Evolutionary conservation across 1,284 basidiomycete species (phyloP), one percentile per base, ranked within the genome.

Genomic region (Ceratobasidium sp.): DNA sequence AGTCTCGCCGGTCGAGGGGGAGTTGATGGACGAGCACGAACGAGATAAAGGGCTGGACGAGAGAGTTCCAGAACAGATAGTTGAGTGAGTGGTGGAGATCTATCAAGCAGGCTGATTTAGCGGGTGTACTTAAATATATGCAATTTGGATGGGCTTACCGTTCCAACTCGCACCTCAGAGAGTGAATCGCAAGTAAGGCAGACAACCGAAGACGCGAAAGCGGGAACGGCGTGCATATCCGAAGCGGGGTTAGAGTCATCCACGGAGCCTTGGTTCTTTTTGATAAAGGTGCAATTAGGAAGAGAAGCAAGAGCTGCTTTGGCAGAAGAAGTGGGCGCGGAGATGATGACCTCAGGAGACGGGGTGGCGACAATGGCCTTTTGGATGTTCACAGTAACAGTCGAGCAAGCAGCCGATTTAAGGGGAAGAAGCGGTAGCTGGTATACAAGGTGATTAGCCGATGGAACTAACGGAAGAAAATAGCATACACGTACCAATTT

Each of bases 401-500:
- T 51, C 23, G 56, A 28, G 20, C 40, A 40, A 18, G 58, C 33
- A n/a, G 68, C 23, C 26, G 39, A 33, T 55, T 61, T 53, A n/a
- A 26, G 60, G 15, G 33, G 20, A 15, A 58, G 61, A 26, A 55
- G 60, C 26, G 20, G 49, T 18, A 26, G 18, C 61, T 39, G 40
- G 51, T 53, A 23, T 12, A 28, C 49, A 13, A 55, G 39, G n/a
- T 20, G 13, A 10, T 73, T 39, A 63, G 42, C 60, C 12, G 13
- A 20, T 15, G 44, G 51, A 40, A 51, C 23, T 23, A 5, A 53
- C 7, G 20, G 40, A n/a, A 40, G 56, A 4, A 55, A 49, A 20
- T 15, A 42, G 75, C 75, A 77, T 77, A 67, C 44, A 77, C 75
- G 39, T 58, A 77, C 75, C 23, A n/a, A 28, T 39, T 60, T 44